Evolutionary conservation across 768 basidiomycete species (phyloP).

Genomic region (Hemileccinum rubropunctum): DNA sequence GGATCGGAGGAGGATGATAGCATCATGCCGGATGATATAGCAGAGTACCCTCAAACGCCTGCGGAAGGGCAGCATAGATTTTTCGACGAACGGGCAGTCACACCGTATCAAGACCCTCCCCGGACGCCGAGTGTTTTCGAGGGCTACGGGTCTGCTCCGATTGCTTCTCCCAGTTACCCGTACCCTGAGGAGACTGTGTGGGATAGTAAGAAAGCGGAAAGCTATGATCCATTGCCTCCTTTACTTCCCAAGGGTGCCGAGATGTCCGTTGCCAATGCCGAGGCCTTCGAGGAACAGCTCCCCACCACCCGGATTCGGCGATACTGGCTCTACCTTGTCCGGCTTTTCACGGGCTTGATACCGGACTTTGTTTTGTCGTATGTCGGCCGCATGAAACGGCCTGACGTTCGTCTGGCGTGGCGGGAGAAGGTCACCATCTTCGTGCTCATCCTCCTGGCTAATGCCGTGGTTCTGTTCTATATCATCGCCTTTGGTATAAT

Average conservation of each 20-base stretch:
- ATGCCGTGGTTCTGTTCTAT: conserved; percentile 59
- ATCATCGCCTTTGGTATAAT: conserved; percentile 61
- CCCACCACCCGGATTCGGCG: conserved; percentile 54
- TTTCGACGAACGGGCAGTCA: conserved; percentile 29
- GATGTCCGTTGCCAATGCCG: conserved; percentile 43
- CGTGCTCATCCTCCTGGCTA: conserved; percentile 51
- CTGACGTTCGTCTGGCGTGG: conserved; percentile 67
- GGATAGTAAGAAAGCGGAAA: conserved; percentile 39
- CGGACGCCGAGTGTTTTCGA: conserved; percentile 29
- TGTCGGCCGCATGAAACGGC: conserved; percentile 64
- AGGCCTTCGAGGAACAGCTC: conserved; percentile 50
- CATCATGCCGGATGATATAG: conserved; percentile 36
- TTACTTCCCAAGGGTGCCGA: conserved; percentile 35
- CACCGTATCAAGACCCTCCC: conserved; percentile 31
- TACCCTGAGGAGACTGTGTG: conserved; percentile 39
- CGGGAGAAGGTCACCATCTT: conserved; percentile 68
- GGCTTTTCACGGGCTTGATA: conserved; percentile 53
- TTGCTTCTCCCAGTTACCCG: conserved; percentile 22
- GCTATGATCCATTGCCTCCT: conserved; percentile 30
- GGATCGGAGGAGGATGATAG: conserved; percentile 48
- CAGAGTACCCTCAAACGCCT: conserved; percentile 37
- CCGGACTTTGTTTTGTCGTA: conserved; percentile 48
- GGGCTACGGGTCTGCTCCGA: conserved; percentile 20
- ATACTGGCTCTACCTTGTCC: conserved; percentile 58
- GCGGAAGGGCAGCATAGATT: conserved; percentile 31